phyloP scores from a whole-genome alignment of 441 rosid species.

The Daphne laureola region DNA sequence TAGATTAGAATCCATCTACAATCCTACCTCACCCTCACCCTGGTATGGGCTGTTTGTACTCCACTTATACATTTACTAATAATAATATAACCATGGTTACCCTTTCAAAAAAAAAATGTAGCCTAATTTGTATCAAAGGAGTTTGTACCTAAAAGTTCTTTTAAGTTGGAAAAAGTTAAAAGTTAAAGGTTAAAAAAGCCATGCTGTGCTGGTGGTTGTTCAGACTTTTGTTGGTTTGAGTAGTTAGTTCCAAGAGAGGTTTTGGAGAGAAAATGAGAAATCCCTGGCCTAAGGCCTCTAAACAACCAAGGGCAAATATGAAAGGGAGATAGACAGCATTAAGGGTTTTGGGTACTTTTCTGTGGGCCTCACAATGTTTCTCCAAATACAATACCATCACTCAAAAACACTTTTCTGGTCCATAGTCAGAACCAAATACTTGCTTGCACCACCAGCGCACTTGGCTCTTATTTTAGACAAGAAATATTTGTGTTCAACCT shows the following conservation, averaged over 20 bases:
- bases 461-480: slow-evolving; percentile 10
- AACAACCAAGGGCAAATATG: slow-evolving; percentile 16
- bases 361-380: slow-evolving; percentile 21
- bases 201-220: too few species aligned
- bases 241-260: too few species aligned
- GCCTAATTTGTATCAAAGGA: not conserved
- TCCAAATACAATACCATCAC: slow-evolving; percentile 13
- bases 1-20: too few species aligned
- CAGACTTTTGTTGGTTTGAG: too few species aligned
- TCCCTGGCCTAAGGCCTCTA: slow-evolving; percentile 19
- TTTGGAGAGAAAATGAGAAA: slow-evolving; percentile 8
- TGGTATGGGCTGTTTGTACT: too few species aligned
- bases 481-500: slow-evolving; percentile 23
- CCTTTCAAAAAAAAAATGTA: too few species aligned
- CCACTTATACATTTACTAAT: too few species aligned
- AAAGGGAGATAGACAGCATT: slow-evolving; percentile 14
- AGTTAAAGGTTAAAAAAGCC: too few species aligned
- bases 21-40: too few species aligned
- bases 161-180: too few species aligned
- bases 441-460: slow-evolving; percentile 3
- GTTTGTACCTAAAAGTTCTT: too few species aligned
- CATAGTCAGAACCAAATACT: slow-evolving; percentile 2
- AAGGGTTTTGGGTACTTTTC: slow-evolving; percentile 20
- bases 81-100: too few species aligned
- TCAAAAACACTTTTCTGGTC: slow-evolving; percentile 6